These are phyloP conservation scores for Xylariales sp. DNA, from an alignment of 2,329 filamentous ascomycete genomes.

Conservation along the genomic window DNA sequence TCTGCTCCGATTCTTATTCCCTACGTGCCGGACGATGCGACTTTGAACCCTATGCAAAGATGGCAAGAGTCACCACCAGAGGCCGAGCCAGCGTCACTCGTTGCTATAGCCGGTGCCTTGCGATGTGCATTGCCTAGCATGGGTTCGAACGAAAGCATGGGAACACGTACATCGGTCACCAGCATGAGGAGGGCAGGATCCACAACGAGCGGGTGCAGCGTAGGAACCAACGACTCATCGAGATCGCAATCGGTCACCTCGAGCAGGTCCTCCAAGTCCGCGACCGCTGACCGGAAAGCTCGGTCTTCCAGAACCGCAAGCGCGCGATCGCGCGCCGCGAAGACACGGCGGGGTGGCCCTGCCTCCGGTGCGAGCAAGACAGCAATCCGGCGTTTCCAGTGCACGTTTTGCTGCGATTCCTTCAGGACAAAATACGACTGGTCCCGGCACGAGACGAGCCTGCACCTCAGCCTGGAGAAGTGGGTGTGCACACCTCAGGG, in stretches of 20 bases:
- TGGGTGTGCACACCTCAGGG: conserved; percentile 6
- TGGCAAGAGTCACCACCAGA: conserved; percentile 2
- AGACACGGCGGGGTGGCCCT: background rate
- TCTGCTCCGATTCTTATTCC: background rate
- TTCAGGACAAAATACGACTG: conserved; percentile 8
- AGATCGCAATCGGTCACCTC: background rate
- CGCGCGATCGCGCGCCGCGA: background rate
- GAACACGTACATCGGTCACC: too few species aligned
- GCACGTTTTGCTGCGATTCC: conserved; percentile 7
- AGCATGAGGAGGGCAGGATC: background rate
- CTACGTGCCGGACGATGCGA: background rate
- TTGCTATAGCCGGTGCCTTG: conserved; percentile 1
- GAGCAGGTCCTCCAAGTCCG: background rate
- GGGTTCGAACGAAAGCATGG: too few species aligned
- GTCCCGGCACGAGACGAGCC: conserved; percentile 6
- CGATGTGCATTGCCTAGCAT: too few species aligned
- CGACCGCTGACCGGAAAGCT: too few species aligned
- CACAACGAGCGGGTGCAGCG: background rate
- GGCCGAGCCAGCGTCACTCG: background rate
- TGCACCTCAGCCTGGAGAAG: conserved; percentile 7
- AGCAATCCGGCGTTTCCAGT: conserved; percentile 7
- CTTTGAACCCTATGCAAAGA: background rate
- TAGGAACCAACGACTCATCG: background rate
- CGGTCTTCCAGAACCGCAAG: background rate
- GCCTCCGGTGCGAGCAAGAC: background rate